A percentile compares a stretch with the other conserved stretches of the same genome.
Conservation (phyloP, 148 eudicot genomes). For the Chenopodium formosanum region DNA sequence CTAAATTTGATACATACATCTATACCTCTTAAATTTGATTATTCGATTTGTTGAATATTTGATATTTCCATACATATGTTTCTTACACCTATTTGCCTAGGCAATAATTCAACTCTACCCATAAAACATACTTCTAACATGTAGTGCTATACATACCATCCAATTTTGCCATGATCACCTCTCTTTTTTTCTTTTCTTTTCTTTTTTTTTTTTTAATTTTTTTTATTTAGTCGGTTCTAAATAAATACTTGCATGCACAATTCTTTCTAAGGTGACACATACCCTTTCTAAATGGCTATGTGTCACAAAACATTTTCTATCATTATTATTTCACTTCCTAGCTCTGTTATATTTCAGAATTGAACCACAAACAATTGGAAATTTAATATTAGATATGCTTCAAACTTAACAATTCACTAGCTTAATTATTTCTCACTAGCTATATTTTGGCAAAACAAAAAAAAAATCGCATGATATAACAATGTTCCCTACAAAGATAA, state of each 20-base stretch:
- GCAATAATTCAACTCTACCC: too few species aligned
- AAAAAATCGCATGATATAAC: neutral
- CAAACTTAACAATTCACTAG: too few species aligned
- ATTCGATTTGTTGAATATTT: too few species aligned
- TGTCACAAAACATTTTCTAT: neutral
- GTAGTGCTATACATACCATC: neutral
- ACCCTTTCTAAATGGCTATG: neutral
- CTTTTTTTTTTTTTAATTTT: too few species aligned
- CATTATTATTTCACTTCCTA: neutral
- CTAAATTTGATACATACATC: too few species aligned
- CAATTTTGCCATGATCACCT: neutral
- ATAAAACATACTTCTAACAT: too few species aligned
- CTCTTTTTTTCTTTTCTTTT: too few species aligned
- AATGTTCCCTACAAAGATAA: slow-evolving; percentile 3
- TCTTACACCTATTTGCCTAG: too few species aligned
- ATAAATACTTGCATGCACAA: neutral
- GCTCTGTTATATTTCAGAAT: neutral
- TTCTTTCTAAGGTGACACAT: slow-evolving; percentile 4
- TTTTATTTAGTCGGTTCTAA: neutral
- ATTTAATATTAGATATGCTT: too few species aligned
- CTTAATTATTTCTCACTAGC: neutral
- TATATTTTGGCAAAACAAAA: neutral
- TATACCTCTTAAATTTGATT: too few species aligned
- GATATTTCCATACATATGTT: too few species aligned
- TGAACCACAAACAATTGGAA: too few species aligned